These are phyloP conservation scores for Coix lacrymajobi DNA, from an alignment of 176 grass and related monocot genomes.

Conservation along the genomic window DNA sequence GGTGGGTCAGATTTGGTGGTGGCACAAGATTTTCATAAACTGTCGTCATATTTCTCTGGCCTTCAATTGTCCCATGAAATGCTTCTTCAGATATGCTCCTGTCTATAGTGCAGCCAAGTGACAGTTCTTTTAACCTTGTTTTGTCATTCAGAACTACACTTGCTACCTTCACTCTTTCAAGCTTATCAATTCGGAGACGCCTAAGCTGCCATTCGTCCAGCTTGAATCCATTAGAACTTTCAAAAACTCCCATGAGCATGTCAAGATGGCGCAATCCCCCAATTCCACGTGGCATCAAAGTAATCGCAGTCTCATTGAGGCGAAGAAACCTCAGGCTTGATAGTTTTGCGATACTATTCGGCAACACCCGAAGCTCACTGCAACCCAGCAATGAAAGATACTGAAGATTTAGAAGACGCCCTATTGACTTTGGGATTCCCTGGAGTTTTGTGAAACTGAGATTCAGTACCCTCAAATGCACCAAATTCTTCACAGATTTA, in stretches of 20 bases:
- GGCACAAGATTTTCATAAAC: neutral
- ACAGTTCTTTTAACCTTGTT: neutral
- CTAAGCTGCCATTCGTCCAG: neutral
- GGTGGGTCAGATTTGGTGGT: neutral
- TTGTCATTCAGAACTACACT: neutral
- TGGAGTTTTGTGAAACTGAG: neutral
- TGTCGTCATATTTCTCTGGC: neutral
- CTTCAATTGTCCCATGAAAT: neutral
- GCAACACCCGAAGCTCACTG: neutral
- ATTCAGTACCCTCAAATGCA: neutral
- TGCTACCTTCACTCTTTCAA: neutral
- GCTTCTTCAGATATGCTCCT: neutral
- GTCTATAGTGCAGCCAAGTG: neutral
- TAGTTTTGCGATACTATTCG: neutral
- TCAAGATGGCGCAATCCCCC: neutral
- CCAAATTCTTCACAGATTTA: neutral
- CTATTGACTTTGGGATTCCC: neutral
- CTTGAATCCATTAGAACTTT: neutral
- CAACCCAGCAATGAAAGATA: neutral
- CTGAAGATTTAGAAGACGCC: neutral
- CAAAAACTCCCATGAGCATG: neutral
- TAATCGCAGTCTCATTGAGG: neutral
- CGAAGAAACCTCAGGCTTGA: neutral
- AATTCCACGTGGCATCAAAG: neutral
- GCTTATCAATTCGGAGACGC: neutral